Conservation (phyloP, 345 rosid genomes). For the Punica granatum region DNA sequence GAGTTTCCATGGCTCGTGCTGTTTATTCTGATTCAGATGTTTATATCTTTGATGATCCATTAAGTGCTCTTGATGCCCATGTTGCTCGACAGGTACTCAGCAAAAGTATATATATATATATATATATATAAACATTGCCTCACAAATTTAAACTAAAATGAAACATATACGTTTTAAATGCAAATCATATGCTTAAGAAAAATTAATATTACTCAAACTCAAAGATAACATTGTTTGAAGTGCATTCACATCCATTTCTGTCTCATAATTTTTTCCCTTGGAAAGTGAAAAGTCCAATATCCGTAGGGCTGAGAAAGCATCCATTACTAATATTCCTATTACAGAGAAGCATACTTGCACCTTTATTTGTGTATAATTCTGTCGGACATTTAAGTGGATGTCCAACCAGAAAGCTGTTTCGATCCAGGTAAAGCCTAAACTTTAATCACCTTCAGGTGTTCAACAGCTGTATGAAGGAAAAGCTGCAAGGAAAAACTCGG, state of each 20-base stretch:
- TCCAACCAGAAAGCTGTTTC: not conserved
- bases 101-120: not conserved
- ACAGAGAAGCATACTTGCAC: not conserved
- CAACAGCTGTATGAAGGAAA: constrained; percentile 75
- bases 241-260: not conserved
- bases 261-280: not conserved
- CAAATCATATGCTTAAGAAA: not conserved
- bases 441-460: constrained; percentile 54
- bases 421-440: not conserved
- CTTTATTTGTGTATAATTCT: not conserved
- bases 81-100: constrained; percentile 72
- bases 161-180: not conserved
- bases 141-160: not conserved
- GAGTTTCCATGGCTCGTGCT: constrained; percentile 98
- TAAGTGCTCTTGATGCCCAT: constrained; percentile 95
- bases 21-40: constrained; percentile 87
- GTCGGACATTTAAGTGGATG: not conserved
- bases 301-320: not conserved
- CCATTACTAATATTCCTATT: not conserved
- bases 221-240: not conserved
- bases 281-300: not conserved
- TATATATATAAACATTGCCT: not conserved
- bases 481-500: constrained; percentile 69
- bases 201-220: too few species aligned
- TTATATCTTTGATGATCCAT: constrained; percentile 92